Evolutionary conservation across 2,329 filamentous ascomycete species (phyloP), one percentile per base, ranked within the genome.

Genomic region (Capronia epimyces): DNA sequence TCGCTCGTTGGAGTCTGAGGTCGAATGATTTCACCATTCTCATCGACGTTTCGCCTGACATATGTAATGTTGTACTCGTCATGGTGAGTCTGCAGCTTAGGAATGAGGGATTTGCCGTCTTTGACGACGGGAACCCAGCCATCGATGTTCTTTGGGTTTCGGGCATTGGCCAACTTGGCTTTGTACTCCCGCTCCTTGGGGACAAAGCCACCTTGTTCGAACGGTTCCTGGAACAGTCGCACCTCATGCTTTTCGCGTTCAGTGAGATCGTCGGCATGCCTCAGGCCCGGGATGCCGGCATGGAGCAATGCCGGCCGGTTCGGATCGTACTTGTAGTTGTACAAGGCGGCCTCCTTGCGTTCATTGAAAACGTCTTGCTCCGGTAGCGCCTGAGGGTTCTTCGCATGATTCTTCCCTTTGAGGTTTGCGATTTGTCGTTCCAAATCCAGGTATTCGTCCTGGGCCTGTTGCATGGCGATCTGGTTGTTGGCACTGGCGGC

Each of bases 261-360:
- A n/a, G 51, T 54, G 13, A 59, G 49, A 29, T 57, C 54, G 37
- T 61, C 59, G 13, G 49, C 46, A 16, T 53, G 36, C 36, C 52
- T 50, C 13, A 52, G 34, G n/a, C 52, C 47, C 10, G 67, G 66
- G 39, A 68, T 59, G 51, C 72, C 74, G 21, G 54, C 52, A 25
- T 51, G 45, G 20, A 60, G 56, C 16, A 58, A 45, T n/a, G 56
- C 55, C 13, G 56, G 56, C 16, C 52, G 47, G 58, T 76, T 76
- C 0, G 75, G 65, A 54, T 79, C 77, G 62, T 78, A 78, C 27
- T 71, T 72, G 63, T 82, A 83, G 49, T 78, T 77, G 61, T 83
- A 83, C 0, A 83, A 66, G 50, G 75, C 74, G 1, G 80, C 74
- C 66, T 83, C 80, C 57, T 81, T 81, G 64, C 75, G 75, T 57